A percentile compares a stretch with the other conserved stretches of the same genome.
phyloP scores from a whole-genome alignment of 768 basidiomycete genomes.

The Collybia sp. region DNA sequence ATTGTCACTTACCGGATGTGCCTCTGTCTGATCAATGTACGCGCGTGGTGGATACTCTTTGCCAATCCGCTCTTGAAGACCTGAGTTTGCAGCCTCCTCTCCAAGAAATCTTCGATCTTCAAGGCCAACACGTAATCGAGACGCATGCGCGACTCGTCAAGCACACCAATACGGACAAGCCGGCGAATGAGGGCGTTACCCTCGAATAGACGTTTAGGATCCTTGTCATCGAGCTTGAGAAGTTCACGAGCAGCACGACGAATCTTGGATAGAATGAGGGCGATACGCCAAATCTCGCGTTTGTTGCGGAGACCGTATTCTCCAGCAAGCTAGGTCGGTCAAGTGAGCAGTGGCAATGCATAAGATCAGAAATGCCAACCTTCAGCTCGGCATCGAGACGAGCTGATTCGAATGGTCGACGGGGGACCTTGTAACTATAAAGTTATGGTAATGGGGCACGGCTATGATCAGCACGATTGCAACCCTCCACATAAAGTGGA shows the following conservation, averaged over 20 bases:
- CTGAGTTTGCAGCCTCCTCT: constrained; percentile 97
- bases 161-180: constrained; percentile 98
- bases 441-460: constrained; percentile 60
- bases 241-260: constrained; percentile 99
- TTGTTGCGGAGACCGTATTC: constrained; percentile 99
- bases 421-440: constrained; percentile 96
- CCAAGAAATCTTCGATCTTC: constrained; percentile 99
- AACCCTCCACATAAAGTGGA: constrained; percentile 67
- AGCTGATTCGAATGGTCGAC: constrained; percentile 93
- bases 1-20: constrained; percentile 81
- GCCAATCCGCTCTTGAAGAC: constrained; percentile 99
- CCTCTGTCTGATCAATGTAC: constrained; percentile 95
- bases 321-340: constrained; percentile 80
- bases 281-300: constrained; percentile 99
- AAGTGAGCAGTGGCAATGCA: neutral
- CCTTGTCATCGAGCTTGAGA: constrained; percentile 99
- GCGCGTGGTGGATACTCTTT: constrained; percentile 97
- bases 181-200: constrained; percentile 94
- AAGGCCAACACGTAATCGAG: constrained; percentile 99
- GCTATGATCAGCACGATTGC: constrained; percentile 59
- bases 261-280: constrained; percentile 97
- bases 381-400: constrained; percentile 99
- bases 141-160: constrained; percentile 98
- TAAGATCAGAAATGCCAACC: constrained; percentile 39
- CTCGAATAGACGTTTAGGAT: constrained; percentile 99